Base-by-base conservation (phyloP, 2,329 filamentous ascomycete species). In the Pochonia chlamydosporia region DNA sequence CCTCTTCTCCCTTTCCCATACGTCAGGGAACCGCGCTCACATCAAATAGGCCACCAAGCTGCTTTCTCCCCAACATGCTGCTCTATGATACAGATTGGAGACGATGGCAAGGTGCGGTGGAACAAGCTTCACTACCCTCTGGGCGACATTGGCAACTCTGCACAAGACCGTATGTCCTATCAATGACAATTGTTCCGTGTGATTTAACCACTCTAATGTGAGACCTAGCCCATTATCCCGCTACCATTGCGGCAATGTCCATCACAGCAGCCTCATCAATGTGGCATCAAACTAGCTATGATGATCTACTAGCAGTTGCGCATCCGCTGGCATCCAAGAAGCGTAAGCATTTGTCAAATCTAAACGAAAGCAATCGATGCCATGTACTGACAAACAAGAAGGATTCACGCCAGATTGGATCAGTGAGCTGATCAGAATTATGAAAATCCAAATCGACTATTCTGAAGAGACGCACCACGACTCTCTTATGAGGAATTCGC, bases 361-460 rank as follows among this genome's bases (percentile, higher is more conserved):
- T 26, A 11, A 28, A n/a, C n/a, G 35, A n/a, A 16, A 21, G 16
- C 21, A 16, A 16, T 28, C 14, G 10, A 14, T 8, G 5, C 40
- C 24, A 21, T 10, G n/a, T 14, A 20, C 56, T 63, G 31, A 65
- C 40, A 7, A n/a, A 4, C 7, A 33, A 7, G 31, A 40, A 83
- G 79, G 76, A 43, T 81, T 86, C 53, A 70, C 81, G 45, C 72
- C 75, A 36, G 74, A 82, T 49, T 82, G 84, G 72, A 70, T 87
- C 44, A 75, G 72, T 35, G 83, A 87, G 53, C 71, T 90, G 11
- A 82, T 88, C 44, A 75, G 79, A 35, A 80, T 87, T 48, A 70
- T 91, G 44, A 85, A 84, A 52, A 75, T 88, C 25, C 81, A 84
- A 43, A 80, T 91, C 41, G 92, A 97, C 66, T 95, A 91, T 60